These are phyloP conservation scores for Suillus fuscotomentosus DNA, from an alignment of 768 basidiomycete genomes.

Conservation along the genomic window DNA sequence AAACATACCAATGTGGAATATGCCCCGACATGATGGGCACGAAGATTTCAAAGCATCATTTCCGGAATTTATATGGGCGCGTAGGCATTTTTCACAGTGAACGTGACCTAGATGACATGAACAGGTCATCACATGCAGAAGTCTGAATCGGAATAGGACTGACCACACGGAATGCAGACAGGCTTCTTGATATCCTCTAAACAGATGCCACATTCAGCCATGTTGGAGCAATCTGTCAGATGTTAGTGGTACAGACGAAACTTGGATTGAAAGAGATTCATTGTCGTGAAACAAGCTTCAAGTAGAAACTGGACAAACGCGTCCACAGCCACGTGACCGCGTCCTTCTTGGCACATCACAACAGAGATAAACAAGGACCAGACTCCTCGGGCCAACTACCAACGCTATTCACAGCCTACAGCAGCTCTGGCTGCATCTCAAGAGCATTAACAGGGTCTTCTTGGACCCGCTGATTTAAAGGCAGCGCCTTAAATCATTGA, in stretches of 20 bases:
- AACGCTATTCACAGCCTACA: not conserved
- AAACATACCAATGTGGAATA: conserved; percentile 53
- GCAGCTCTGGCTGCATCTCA: not conserved
- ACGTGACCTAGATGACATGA: conserved; percentile 50
- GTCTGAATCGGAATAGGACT: conserved; percentile 17
- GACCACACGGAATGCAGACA: conserved; percentile 65
- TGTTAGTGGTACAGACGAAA: not conserved
- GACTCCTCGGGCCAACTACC: conserved; percentile 5
- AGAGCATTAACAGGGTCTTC: not conserved
- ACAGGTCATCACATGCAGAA: not conserved
- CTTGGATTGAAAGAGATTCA: not conserved
- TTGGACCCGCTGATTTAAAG: not conserved
- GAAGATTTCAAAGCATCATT: conserved; percentile 36
- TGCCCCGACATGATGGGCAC: conserved; percentile 59
- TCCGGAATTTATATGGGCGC: conserved; percentile 29
- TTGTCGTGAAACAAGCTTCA: not conserved
- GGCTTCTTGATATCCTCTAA: conserved; percentile 53
- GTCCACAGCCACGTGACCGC: conserved; percentile 25
- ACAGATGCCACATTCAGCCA: conserved; percentile 63
- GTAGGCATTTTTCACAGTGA: conserved; percentile 61
- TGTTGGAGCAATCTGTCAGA: conserved; percentile 13
- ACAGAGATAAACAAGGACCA: conserved; percentile 21
- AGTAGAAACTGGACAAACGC: not conserved
- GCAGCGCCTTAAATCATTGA: not conserved
- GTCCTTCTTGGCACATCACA: conserved; percentile 12